Conservation (phyloP, 768 basidiomycete genomes). For the Gymnopilus junonius region DNA sequence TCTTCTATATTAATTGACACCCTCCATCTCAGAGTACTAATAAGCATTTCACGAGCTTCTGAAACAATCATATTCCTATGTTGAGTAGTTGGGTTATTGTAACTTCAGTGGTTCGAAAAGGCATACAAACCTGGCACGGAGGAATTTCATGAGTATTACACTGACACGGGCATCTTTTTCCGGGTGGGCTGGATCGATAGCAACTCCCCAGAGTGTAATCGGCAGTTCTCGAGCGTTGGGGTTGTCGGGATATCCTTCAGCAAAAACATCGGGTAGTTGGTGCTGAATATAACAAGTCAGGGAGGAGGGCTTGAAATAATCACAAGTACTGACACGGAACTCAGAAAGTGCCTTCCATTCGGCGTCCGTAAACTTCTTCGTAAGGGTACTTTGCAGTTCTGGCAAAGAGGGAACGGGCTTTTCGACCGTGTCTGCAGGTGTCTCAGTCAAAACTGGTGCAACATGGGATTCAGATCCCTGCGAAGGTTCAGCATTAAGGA, state of each 20-base stretch:
- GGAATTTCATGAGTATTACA: slow-evolving; percentile 82
- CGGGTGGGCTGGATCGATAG: slow-evolving; percentile 60
- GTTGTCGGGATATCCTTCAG: slow-evolving; percentile 64
- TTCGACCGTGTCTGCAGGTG: slow-evolving; percentile 7
- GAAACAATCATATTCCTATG: slow-evolving; percentile 53
- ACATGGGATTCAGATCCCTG: slow-evolving; percentile 12
- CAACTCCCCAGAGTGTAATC: slow-evolving; percentile 74
- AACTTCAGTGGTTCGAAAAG: neutral
- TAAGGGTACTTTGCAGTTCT: slow-evolving; percentile 75
- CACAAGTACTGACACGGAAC: slow-evolving; percentile 56
- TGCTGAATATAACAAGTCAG: slow-evolving; percentile 26
- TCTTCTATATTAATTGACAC: slow-evolving; percentile 66
- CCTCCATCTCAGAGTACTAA: slow-evolving; percentile 74
- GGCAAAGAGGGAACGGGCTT: slow-evolving; percentile 16
- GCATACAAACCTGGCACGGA: slow-evolving; percentile 65
- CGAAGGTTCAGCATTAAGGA: neutral
- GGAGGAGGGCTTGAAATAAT: neutral
- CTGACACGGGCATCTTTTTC: slow-evolving; percentile 65
- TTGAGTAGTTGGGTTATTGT: neutral
- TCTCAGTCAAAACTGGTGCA: slow-evolving; percentile 8
- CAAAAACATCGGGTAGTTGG: slow-evolving; percentile 56
- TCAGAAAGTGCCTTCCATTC: slow-evolving; percentile 75
- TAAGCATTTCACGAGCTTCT: slow-evolving; percentile 68
- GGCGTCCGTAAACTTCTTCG: slow-evolving; percentile 66
- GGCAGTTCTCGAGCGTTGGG: slow-evolving; percentile 52